Conservation (phyloP, 176 grass and related monocot genomes). For the Alopecurus myosuroides region DNA sequence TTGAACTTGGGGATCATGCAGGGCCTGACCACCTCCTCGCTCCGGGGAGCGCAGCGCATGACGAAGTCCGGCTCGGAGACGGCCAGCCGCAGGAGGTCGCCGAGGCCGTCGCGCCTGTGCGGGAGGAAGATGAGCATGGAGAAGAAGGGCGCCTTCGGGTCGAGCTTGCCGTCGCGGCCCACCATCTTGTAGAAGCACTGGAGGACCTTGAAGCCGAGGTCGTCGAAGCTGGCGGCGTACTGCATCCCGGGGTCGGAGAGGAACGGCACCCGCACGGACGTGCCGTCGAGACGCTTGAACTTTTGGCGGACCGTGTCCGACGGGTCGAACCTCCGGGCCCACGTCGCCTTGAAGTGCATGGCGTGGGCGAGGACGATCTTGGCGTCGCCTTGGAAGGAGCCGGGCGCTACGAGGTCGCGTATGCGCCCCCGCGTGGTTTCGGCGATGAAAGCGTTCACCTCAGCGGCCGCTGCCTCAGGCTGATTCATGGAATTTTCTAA, state of each 20-base stretch:
- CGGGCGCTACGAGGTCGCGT: not conserved
- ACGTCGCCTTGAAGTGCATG: conserved; percentile 38
- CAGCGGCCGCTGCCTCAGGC: not conserved
- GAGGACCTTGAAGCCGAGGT: conserved; percentile 19
- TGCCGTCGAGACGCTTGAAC: not conserved
- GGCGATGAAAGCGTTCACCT: conserved; percentile 4
- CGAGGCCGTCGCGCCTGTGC: not conserved
- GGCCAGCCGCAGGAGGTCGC: conserved; percentile 14
- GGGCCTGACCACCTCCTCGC: not conserved
- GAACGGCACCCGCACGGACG: conserved; percentile 4
- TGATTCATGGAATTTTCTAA: not conserved
- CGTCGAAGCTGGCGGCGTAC: conserved; percentile 9
- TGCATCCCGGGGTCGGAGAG: not conserved
- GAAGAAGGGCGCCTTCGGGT: not conserved
- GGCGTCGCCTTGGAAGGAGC: not conserved
- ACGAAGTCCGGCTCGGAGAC: conserved; percentile 9
- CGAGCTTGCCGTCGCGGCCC: not conserved
- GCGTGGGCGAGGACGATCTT: conserved; percentile 17
- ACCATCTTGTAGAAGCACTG: conserved; percentile 29
- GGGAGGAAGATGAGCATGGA: conserved; percentile 34
- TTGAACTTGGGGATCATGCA: conserved; percentile 22
- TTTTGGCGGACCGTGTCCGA: not conserved
- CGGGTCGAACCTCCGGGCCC: conserved; percentile 12
- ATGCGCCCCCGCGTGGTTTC: not conserved
- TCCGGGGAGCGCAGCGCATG: conserved; percentile 17